Conservation (phyloP, 129 eudicot species). For the Lactuca saligna region DNA sequence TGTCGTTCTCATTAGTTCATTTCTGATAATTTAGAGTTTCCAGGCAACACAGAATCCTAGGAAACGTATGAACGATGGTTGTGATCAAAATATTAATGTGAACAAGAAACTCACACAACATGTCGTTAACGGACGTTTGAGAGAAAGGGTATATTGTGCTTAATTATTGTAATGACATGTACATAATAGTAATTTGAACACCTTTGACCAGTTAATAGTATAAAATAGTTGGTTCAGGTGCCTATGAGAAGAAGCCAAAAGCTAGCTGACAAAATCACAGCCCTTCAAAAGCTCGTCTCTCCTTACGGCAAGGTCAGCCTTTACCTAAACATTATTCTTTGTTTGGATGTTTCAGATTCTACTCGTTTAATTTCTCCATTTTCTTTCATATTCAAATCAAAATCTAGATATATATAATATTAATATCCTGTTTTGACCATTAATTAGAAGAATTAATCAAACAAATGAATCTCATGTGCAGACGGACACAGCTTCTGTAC, state of each 20-base stretch:
- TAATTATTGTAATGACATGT: neutral
- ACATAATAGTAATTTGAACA: too few relatives aligned
- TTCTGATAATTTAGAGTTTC: neutral
- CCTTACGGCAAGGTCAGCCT: slow-evolving; percentile 72
- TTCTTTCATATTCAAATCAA: neutral
- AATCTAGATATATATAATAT: too few relatives aligned
- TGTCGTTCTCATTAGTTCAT: neutral
- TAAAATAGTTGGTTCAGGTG: slow-evolving; percentile 28
- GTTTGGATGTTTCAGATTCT: neutral
- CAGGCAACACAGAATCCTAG: slow-evolving; percentile 24
- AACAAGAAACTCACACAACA: slow-evolving; percentile 31
- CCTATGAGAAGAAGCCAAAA: slow-evolving; percentile 65
- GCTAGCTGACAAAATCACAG: slow-evolving; percentile 63
- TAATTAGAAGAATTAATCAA: neutral
- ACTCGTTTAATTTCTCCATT: neutral
- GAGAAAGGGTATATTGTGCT: slow-evolving; percentile 27
- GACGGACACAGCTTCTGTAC: slow-evolving; percentile 85
- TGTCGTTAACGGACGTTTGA: slow-evolving; percentile 8
- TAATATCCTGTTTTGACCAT: neutral
- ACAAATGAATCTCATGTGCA: slow-evolving; percentile 27
- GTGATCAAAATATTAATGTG: slow-evolving; percentile 8
- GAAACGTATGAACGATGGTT: slow-evolving; percentile 29
- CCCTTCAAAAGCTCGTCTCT: slow-evolving; percentile 72
- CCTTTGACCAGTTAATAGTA: neutral
- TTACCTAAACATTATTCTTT: slow-evolving; percentile 14